Base-by-base conservation (phyloP, 2,329 filamentous ascomycete genomes). In the Penicillium italicum region DNA sequence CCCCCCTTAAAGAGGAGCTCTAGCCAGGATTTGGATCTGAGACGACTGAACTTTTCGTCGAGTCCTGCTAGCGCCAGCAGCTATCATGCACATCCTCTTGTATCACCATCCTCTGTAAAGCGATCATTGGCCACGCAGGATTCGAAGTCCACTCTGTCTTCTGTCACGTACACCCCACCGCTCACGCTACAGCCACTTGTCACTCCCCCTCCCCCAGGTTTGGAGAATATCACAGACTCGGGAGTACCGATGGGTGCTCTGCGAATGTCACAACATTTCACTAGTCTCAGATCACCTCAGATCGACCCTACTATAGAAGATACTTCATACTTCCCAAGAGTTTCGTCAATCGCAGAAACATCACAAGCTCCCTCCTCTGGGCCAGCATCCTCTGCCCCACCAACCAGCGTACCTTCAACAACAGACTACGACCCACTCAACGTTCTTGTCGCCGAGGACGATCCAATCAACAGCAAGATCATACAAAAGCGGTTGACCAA, bases 381-480 rank as follows among this genome's bases (percentile, higher is more conserved):
- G 9, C 34, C 50, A 14, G 10, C 42, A 20, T 22, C 50, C 16
- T 53, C 42, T 11, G 37, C 46, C 11, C 24, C 45, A 5, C 54
- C 60, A 4, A 62, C 57, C 4, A 59, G 60, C 11, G 46, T 11
- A 40, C 36, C 46, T 24, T 37, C 38, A 36, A 28, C 22, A 12
- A 5, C 48, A 14, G 31, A 50, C 2, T 16, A 51, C 14, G 42
- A 55, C 4, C 38, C 57, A 11, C 36, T 71, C 7, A 62, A 55
- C 22, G 85, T 95, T 0, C 78, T 96, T 16, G 85, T 96, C 24
- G 91, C 91, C 0, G 91, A 96, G 68, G 91, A 96, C 62, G 91
- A 96, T 64, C 90, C 91, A 0, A 85, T 96, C 65, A 96, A 96
- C 62, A 89, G 89, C 73, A 90, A 86, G 61, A 90, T 96, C 38